Evolutionary conservation across 148 eudicot genomes (phyloP).

Genomic region (Salicornia ramosissima): DNA sequence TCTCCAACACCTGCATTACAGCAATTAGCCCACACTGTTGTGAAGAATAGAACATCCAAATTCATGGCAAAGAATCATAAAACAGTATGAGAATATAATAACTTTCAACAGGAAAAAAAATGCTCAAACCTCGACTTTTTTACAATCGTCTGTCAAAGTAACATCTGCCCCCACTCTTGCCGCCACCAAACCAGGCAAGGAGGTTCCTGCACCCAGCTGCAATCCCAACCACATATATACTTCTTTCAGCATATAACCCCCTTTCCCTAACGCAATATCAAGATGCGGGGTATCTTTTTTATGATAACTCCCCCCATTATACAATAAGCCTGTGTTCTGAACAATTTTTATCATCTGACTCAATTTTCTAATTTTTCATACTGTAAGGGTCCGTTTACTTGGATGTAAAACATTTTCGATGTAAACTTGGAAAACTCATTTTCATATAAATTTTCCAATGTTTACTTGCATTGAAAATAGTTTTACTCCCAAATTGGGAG

Average conservation of each 20-base stretch:
- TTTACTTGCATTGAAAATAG: too few relatives aligned
- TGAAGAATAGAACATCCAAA: not conserved
- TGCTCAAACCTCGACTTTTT: conserved; percentile 52
- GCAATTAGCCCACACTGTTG: not conserved
- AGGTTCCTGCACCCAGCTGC: conserved; percentile 96
- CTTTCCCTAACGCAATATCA: too few relatives aligned
- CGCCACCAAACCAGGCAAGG: conserved; percentile 94
- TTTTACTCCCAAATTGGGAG: too few relatives aligned
- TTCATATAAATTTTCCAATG: too few relatives aligned
- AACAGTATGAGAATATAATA: not conserved
- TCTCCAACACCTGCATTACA: conserved; percentile 65
- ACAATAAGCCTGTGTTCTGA: too few relatives aligned
- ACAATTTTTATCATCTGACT: too few relatives aligned
- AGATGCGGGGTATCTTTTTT: too few relatives aligned
- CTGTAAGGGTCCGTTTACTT: too few relatives aligned
- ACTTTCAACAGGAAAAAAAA: not conserved
- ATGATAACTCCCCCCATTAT: too few relatives aligned
- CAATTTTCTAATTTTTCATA: too few relatives aligned
- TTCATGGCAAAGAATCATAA: not conserved
- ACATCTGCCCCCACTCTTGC: conserved; percentile 86
- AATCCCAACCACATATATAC: conserved; percentile 9
- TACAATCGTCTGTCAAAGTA: conserved; percentile 64
- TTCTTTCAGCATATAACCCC: not conserved
- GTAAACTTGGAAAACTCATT: too few relatives aligned
- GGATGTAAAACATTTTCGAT: too few relatives aligned